Evolutionary conservation across 805 yeast genomes (phyloP).

Genomic region (Candida odintsovae): DNA sequence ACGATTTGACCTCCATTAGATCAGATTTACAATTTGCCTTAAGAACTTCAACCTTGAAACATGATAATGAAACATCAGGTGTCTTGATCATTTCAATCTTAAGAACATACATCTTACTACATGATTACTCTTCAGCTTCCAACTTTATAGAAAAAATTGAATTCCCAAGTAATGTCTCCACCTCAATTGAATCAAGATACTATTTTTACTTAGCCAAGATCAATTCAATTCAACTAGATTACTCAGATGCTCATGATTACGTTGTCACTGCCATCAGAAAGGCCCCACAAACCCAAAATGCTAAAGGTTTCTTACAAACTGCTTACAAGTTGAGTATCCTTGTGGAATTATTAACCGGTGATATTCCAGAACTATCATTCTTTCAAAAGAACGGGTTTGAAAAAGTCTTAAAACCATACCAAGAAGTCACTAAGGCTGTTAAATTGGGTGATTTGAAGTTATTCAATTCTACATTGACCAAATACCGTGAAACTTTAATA

Average conservation of each 20-base stretch:
- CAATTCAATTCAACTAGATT: slow-evolving; percentile 86
- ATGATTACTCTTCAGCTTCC: slow-evolving; percentile 82
- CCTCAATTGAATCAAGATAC: slow-evolving; percentile 87
- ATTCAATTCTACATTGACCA: slow-evolving; percentile 64
- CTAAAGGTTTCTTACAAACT: slow-evolving; percentile 82
- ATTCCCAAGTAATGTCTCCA: slow-evolving; percentile 80
- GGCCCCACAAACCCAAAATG: slow-evolving; percentile 84
- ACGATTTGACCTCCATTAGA: slow-evolving; percentile 52
- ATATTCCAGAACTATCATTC: slow-evolving; percentile 82
- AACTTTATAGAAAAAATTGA: slow-evolving; percentile 84
- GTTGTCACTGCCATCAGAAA: slow-evolving; percentile 94
- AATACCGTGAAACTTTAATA: slow-evolving; percentile 56
- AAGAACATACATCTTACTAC: slow-evolving; percentile 70
- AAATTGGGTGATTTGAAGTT: slow-evolving; percentile 82
- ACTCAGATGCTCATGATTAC: slow-evolving; percentile 83
- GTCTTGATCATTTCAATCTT: slow-evolving; percentile 78
- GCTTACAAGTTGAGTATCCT: slow-evolving; percentile 84
- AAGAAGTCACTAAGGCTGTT: slow-evolving; percentile 85
- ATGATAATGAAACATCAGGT: slow-evolving; percentile 89
- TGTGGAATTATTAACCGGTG: slow-evolving; percentile 93
- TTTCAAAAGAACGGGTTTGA: slow-evolving; percentile 63
- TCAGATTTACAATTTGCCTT: slow-evolving; percentile 66
- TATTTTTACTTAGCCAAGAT: slow-evolving; percentile 88
- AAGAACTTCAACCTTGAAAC: slow-evolving; percentile 86
- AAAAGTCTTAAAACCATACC: slow-evolving; percentile 69